These are phyloP conservation scores for Pleoardoris graminearum DNA, from an alignment of 2,329 filamentous ascomycete genomes.

Conservation along the genomic window DNA sequence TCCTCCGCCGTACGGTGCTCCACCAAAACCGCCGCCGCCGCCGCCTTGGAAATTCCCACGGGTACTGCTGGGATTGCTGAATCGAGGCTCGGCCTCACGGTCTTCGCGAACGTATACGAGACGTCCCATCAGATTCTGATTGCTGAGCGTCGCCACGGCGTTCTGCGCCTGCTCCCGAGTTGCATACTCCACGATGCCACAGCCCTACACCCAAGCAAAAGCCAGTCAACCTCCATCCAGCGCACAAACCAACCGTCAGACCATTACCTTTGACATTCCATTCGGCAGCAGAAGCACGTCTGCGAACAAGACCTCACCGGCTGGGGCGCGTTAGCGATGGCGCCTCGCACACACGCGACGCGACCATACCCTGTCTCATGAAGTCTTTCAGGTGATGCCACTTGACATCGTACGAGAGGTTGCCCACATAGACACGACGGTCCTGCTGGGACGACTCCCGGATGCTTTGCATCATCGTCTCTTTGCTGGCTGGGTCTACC, in stretches of 20 bases:
- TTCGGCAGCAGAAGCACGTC: conserved; percentile 99
- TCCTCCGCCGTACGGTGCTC: conserved; percentile 37
- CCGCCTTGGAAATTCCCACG: conserved; percentile 56
- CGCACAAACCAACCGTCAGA: conserved; percentile 73
- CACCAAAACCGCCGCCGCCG: conserved; percentile 27
- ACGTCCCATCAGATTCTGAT: conserved; percentile 97
- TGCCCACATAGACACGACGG: conserved; percentile 98
- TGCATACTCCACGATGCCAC: conserved; percentile 99
- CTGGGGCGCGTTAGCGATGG: conserved; percentile 58
- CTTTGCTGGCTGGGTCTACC: conserved; percentile 79
- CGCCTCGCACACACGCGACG: conserved; percentile 43
- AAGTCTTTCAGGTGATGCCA: conserved; percentile 99
- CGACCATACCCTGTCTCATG: conserved; percentile 87
- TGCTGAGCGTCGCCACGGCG: conserved; percentile 96
- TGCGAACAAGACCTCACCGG: conserved; percentile 98
- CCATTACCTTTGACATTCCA: conserved; percentile 99
- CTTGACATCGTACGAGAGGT: conserved; percentile 99
- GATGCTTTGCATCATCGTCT: conserved; percentile 94
- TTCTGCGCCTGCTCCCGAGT: conserved; percentile 98
- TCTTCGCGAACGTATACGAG: conserved; percentile 99
- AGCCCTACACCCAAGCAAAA: conserved; percentile 95
- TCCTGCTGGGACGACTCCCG: conserved; percentile 97
- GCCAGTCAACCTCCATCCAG: conserved; percentile 99
- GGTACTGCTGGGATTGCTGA: conserved; percentile 69
- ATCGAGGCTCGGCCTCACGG: conserved; percentile 96